These are phyloP conservation scores for Epichloe elymi DNA, from an alignment of 2,329 filamentous ascomycete species.

Conservation along the genomic window DNA sequence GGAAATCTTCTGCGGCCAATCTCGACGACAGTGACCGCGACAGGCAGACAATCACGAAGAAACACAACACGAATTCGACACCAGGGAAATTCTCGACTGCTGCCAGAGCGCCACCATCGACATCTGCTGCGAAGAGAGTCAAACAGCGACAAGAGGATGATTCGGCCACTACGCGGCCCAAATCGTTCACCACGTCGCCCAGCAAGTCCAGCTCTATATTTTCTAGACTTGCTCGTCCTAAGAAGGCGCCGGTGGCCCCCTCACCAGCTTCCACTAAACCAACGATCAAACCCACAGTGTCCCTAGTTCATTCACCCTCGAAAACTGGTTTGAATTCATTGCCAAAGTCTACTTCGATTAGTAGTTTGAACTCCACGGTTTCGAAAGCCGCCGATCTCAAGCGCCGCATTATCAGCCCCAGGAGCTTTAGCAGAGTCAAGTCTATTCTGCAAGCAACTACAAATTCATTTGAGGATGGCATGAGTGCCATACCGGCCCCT, in stretches of 20 bases:
- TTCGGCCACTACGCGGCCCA: constrained; percentile 49
- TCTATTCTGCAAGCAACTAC: constrained; percentile 39
- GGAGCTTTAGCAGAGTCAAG: constrained; percentile 41
- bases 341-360: constrained; percentile 30
- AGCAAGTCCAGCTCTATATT: constrained; percentile 34
- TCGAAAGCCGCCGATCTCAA: constrained; percentile 21
- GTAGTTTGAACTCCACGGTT: constrained; percentile 17
- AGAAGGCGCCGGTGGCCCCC: constrained; percentile 37
- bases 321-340: constrained; percentile 30
- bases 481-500: constrained; percentile 36
- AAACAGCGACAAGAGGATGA: constrained; percentile 58
- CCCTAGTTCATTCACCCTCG: constrained; percentile 29
- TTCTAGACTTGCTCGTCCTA: constrained; percentile 59
- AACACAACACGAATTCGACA: constrained; percentile 10
- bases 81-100: constrained; percentile 8
- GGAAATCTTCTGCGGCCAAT: constrained; percentile 19
- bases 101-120: constrained; percentile 1
- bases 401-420: constrained; percentile 32
- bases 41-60: constrained; percentile 11
- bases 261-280: constrained; percentile 43
- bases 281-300: constrained; percentile 16
- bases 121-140: constrained; percentile 50
- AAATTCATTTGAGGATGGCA: constrained; percentile 22
- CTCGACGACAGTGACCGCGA: constrained; percentile 16
- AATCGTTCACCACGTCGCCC: constrained; percentile 30